These are phyloP conservation scores for Cladophialophora yegresii DNA, from an alignment of 2,329 filamentous ascomycete genomes.

Conservation along the genomic window DNA sequence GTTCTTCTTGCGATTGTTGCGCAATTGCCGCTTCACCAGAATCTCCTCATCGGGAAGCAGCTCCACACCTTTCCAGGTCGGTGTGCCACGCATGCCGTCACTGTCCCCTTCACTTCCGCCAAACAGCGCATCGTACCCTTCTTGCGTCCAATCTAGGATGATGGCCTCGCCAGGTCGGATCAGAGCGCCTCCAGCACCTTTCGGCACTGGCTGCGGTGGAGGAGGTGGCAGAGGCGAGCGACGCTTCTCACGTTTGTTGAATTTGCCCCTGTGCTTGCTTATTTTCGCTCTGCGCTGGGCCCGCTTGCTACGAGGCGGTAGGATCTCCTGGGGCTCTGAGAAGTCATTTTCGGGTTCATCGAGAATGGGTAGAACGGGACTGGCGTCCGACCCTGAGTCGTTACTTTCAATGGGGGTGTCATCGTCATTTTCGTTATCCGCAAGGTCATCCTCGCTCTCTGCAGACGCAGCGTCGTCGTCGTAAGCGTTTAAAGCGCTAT, in stretches of 20 bases:
- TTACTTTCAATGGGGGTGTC: conserved; percentile 27
- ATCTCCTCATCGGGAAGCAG: conserved; percentile 64
- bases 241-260: conserved; percentile 29
- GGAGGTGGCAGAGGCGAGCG: conserved; percentile 27
- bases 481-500: conserved; percentile 32
- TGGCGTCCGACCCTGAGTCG: conserved; percentile 30
- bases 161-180: conserved; percentile 82
- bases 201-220: conserved; percentile 24
- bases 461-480: conserved; percentile 36
- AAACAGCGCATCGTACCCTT: conserved; percentile 73
- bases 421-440: conserved; percentile 33
- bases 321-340: conserved; percentile 32
- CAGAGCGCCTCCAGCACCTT: conserved; percentile 51
- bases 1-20: conserved; percentile 66
- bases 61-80: conserved; percentile 58
- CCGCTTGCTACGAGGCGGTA: conserved; percentile 28
- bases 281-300: conserved; percentile 37
- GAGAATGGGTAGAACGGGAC: conserved; percentile 32
- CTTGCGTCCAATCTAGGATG: conserved; percentile 78
- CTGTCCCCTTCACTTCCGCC: conserved; percentile 44
- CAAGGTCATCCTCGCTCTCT: conserved; percentile 42
- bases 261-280: conserved; percentile 45
- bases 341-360: conserved; percentile 40
- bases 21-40: conserved; percentile 62
- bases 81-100: conserved; percentile 59